phyloP scores from a whole-genome alignment of 2,329 filamentous ascomycete species.

The Aulographum hederae region DNA sequence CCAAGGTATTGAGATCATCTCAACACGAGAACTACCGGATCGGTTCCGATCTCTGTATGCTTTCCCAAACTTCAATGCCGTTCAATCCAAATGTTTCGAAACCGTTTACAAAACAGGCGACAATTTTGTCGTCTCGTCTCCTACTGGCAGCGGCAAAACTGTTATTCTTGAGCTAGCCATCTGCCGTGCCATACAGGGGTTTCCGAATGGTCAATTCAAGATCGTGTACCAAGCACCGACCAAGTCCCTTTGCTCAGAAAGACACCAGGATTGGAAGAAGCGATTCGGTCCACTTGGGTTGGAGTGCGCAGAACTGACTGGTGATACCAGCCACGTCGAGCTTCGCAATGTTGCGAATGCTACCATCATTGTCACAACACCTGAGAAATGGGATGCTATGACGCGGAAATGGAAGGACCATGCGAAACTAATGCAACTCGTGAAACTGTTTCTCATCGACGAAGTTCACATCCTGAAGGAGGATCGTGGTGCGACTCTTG shows the following conservation, averaged over 20 bases:
- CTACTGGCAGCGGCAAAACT: constrained; percentile 76
- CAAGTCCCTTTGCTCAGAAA: constrained; percentile 64
- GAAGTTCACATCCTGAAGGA: constrained; percentile 80
- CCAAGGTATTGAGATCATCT: constrained; percentile 42
- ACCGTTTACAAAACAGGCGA: constrained; percentile 47
- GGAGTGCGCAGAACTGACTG: constrained; percentile 60
- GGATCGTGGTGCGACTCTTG: constrained; percentile 57
- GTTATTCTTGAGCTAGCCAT: constrained; percentile 67
- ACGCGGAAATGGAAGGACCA: constrained; percentile 79
- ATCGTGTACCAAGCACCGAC: constrained; percentile 74
- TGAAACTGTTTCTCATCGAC: constrained; percentile 69
- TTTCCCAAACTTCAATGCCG: constrained; percentile 60
- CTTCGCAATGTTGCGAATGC: constrained; percentile 52
- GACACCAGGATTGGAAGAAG: constrained; percentile 56
- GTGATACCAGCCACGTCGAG: constrained; percentile 54
- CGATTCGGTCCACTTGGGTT: constrained; percentile 55
- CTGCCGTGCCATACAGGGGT: constrained; percentile 45
- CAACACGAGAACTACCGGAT: constrained; percentile 45
- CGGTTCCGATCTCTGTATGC: constrained; percentile 51
- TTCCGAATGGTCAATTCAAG: constrained; percentile 47
- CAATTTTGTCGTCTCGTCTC: constrained; percentile 65
- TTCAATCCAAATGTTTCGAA: constrained; percentile 64
- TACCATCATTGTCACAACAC: constrained; percentile 71
- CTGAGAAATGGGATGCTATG: constrained; percentile 84
- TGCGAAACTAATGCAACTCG: constrained; percentile 50